Evolutionary conservation across 352 stramenopile species (phyloP).

Genomic region (Globisporangium recalcitrans): DNA sequence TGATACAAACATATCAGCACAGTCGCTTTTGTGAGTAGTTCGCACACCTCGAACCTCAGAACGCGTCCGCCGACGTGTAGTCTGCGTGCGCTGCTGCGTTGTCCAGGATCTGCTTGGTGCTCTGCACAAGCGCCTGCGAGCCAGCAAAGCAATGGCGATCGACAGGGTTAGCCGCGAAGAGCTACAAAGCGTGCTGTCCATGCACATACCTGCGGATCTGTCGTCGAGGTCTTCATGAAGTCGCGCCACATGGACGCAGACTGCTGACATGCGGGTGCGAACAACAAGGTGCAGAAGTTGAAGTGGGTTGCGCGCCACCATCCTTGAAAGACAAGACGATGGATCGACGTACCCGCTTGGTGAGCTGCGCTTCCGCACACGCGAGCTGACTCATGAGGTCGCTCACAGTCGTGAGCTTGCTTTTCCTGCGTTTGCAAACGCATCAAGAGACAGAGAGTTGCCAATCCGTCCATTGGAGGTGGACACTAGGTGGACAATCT

Average conservation of each 20-base stretch:
- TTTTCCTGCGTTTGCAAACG: slow-evolving; percentile 14
- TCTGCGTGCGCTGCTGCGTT: slow-evolving; percentile 4
- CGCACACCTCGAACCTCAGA: too few relatives aligned
- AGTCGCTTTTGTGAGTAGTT: too few relatives aligned
- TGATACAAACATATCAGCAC: too few relatives aligned
- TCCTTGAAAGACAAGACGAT: not conserved
- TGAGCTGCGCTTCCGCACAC: slow-evolving; percentile 50
- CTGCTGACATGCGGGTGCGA: slow-evolving; percentile 9
- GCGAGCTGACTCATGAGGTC: slow-evolving; percentile 56
- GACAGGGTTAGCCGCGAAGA: not conserved
- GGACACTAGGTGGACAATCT: not conserved
- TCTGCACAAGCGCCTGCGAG: slow-evolving; percentile 27
- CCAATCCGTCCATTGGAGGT: not conserved
- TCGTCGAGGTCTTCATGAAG: slow-evolving; percentile 34
- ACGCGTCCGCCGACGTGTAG: slow-evolving; percentile 2
- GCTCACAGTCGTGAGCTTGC: slow-evolving; percentile 35
- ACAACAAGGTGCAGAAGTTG: not conserved
- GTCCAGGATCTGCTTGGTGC: slow-evolving; percentile 41
- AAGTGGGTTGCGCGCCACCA: too few relatives aligned
- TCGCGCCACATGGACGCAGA: slow-evolving; percentile 46
- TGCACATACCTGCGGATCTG: slow-evolving; percentile 25
- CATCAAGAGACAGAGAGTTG: too few relatives aligned
- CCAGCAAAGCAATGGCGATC: not conserved
- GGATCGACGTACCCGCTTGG: slow-evolving; percentile 33
- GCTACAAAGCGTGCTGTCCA: not conserved